Percentiles rank a stretch among this genome's conserved stretches.
Evolutionary conservation across 139 green algal species (phyloP).

Genomic region (Pleodorina starrii): DNA sequence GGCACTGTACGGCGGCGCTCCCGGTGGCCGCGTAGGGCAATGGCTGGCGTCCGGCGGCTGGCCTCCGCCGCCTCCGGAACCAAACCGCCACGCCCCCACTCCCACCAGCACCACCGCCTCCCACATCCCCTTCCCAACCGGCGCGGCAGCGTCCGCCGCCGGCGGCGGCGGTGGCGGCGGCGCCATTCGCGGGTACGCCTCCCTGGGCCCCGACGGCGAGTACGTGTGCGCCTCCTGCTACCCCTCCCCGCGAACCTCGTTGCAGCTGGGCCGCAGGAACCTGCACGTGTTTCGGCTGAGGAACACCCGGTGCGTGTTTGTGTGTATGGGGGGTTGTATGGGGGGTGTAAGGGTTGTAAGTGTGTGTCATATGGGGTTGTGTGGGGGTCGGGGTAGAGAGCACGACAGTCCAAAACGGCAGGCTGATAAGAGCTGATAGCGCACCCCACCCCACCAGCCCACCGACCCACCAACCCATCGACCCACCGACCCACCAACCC

Average conservation of each 20-base stretch:
- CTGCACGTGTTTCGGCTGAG: conserved; percentile 79
- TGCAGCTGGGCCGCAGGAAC: conserved; percentile 79
- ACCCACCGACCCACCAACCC: no score
- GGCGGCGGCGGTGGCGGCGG: neutral
- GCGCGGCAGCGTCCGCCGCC: neutral
- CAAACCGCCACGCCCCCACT: neutral
- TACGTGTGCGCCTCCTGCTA: conserved; percentile 79
- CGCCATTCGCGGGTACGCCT: neutral
- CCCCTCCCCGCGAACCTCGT: conserved; percentile 66
- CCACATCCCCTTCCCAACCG: neutral
- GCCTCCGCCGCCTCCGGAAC: neutral
- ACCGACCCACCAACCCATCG: no score
- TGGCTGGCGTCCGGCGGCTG: neutral
- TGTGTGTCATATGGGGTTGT: no score
- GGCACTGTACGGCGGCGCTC: conserved; percentile 12
- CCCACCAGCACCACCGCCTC: neutral
- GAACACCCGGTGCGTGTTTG: conserved; percentile 57
- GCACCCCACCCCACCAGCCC: no score
- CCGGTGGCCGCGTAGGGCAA: neutral
- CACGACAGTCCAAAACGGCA: no score
- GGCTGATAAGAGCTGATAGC: no score
- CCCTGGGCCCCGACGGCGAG: conserved; percentile 61
- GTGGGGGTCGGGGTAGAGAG: no score
- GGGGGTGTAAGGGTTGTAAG: no score
- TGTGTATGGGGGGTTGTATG: no score